Evolutionary conservation across 129 eudicot genomes (phyloP), one percentile per base, ranked within the genome.

Genomic region (Flaveria ramosissima): DNA sequence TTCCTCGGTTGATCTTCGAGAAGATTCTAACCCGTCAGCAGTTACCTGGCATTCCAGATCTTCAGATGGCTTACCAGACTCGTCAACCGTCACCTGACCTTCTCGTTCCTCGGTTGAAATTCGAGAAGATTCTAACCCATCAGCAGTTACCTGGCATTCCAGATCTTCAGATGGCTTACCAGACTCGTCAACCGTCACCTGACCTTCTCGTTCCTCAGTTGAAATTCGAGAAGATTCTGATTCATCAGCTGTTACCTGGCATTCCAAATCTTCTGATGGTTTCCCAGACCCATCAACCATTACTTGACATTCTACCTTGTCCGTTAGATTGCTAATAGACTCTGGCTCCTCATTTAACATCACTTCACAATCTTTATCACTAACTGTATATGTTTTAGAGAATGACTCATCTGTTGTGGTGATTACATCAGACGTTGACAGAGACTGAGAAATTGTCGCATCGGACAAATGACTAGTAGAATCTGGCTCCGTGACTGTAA

Each of bases 221-320:
- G 50, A 48, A 70, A 39, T 62, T 79, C 13, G 45, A 62, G 73
- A 63, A 62, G 56, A 48, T 72, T 62, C 83, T 62, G 67, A 79
- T 43, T 2, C 45, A 39, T 79, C 47, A 36, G 68, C 57, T 48
- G 52, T 32, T 21, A 62, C 83, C 62, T 79, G 73, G 42, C 55
- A 26, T 23, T 79, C 78, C 73, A 78, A 30, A 70, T 78, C 71
- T 46, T 79, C 78, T 15, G 77, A 32, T 47, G 66, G 77, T 23
- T 71, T 62, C 36, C 13, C 70, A 57, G 61, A 47, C 53, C 4
- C 78, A 62, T 60, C 78, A 32, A 71, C 51, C 51, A 65, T 80
- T 64, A 46, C 74, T 65, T 65, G 42, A 80, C 79, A 55, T 65
- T 65, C 83, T 13, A 27, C 27, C 60, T 45, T 45, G 9, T 74